phyloP scores from a whole-genome alignment of 2,329 filamentous ascomycete species.

The Atkinsonella hypoxylon region DNA sequence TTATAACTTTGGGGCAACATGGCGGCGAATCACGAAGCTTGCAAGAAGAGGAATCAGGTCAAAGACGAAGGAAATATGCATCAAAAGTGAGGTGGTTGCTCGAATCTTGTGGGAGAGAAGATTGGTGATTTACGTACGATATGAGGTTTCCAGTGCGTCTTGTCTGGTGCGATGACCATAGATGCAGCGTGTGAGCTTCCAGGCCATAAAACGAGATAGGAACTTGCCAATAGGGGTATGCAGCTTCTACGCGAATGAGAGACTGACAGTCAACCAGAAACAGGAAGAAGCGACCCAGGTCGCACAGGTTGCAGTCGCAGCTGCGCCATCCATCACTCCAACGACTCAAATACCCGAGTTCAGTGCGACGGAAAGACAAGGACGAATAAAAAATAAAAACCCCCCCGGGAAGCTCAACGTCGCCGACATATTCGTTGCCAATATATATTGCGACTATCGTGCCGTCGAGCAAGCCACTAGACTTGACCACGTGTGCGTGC shows the following conservation, averaged over 20 bases:
- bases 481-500: no score
- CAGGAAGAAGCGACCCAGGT: conserved; percentile 3
- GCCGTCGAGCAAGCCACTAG: no score
- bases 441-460: no score
- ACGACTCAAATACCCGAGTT: no score
- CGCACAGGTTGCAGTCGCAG: conserved; percentile 5
- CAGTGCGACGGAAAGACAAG: no score
- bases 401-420: no score
- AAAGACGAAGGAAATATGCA: not conserved
- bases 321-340: not conserved
- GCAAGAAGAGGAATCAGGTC: not conserved
- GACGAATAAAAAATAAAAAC: no score
- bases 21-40: not conserved
- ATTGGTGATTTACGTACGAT: no score
- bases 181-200: no score
- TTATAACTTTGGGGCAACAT: conserved; percentile 3
- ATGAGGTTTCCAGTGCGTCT: not conserved
- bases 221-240: not conserved
- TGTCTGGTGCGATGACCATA: no score
- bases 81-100: not conserved
- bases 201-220: not conserved
- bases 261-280: not conserved
- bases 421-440: no score
- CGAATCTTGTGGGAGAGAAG: no score
- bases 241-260: not conserved